Evolutionary conservation across 2,329 filamentous ascomycete genomes (phyloP).

Genomic region (Dactylellina parvicollis): DNA sequence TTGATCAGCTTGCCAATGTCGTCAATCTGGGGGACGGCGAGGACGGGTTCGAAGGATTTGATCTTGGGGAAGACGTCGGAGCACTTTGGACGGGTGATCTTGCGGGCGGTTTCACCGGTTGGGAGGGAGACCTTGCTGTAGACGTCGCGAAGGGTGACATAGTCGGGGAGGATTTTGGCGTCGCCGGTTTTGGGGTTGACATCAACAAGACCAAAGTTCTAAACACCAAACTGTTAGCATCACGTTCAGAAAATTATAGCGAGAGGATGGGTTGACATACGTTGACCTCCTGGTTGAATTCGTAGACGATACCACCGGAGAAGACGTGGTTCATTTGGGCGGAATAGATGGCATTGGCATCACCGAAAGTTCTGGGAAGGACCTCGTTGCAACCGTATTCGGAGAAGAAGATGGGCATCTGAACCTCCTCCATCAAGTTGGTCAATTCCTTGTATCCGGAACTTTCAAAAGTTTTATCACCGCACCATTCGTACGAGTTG

Average conservation of each 20-base stretch:
- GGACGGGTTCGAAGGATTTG: conserved; percentile 25
- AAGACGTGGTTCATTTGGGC: conserved; percentile 74
- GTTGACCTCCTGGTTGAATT: conserved; percentile 77
- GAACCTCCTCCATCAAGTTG: conserved; percentile 71
- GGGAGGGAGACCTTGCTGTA: conserved; percentile 55
- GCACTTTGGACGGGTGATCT: conserved; percentile 53
- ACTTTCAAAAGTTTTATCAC: conserved; percentile 70
- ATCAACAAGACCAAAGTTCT: conserved; percentile 65
- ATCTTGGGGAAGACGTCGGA: conserved; percentile 43
- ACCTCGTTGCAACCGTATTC: conserved; percentile 81
- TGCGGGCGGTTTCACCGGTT: conserved; percentile 45
- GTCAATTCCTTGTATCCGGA: conserved; percentile 73
- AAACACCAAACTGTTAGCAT: not conserved
- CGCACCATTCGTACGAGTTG: conserved; percentile 76
- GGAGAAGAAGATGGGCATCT: conserved; percentile 82
- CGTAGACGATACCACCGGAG: conserved; percentile 82
- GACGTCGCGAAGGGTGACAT: conserved; percentile 57
- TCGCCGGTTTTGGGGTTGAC: conserved; percentile 61
- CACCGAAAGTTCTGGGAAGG: conserved; percentile 77
- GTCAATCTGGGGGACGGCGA: conserved; percentile 19
- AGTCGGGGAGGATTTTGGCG: conserved; percentile 63
- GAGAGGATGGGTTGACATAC: conserved; percentile 47
- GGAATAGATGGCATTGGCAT: conserved; percentile 78
- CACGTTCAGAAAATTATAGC: conserved; percentile 61
- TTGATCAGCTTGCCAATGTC: conserved; percentile 44